Conservation (phyloP, 768 basidiomycete species). For the Terana coerulea region DNA sequence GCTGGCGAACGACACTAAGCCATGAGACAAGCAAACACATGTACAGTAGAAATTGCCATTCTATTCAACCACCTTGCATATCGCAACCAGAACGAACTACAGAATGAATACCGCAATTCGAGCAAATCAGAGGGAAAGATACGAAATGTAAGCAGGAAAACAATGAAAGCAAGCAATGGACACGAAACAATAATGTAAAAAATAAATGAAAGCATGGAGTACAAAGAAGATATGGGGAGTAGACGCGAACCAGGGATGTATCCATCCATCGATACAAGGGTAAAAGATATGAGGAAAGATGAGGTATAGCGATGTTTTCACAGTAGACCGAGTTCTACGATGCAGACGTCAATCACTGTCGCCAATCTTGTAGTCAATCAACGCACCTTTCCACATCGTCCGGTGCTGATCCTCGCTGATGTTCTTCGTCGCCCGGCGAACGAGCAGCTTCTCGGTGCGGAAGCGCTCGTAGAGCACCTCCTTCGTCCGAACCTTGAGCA, state of each 20-base stretch:
- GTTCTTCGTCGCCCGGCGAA: conserved; percentile 75
- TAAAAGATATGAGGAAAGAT: conserved; percentile 1
- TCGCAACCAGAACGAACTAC: too few species aligned
- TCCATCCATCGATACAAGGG: background rate
- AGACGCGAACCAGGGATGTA: conserved; percentile 5
- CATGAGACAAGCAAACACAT: background rate
- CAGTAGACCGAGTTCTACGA: conserved; percentile 3
- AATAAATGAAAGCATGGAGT: background rate
- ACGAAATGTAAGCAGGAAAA: background rate
- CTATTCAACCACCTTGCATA: too few species aligned
- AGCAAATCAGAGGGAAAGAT: background rate
- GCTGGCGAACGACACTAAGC: conserved; percentile 32
- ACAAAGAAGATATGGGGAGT: background rate
- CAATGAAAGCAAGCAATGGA: background rate
- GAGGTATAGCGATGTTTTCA: conserved; percentile 1
- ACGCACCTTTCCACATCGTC: conserved; percentile 68
- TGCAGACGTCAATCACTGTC: background rate
- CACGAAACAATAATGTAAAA: background rate
- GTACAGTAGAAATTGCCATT: too few species aligned
- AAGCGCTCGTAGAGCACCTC: conserved; percentile 93
- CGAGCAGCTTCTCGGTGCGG: conserved; percentile 86
- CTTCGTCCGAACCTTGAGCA: conserved; percentile 77
- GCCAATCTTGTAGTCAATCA: background rate
- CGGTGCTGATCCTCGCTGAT: conserved; percentile 74
- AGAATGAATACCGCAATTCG: background rate